Evolutionary conservation across 1,139 yeast genomes (phyloP).

Genomic region (Tardiomyces digboiensis): DNA sequence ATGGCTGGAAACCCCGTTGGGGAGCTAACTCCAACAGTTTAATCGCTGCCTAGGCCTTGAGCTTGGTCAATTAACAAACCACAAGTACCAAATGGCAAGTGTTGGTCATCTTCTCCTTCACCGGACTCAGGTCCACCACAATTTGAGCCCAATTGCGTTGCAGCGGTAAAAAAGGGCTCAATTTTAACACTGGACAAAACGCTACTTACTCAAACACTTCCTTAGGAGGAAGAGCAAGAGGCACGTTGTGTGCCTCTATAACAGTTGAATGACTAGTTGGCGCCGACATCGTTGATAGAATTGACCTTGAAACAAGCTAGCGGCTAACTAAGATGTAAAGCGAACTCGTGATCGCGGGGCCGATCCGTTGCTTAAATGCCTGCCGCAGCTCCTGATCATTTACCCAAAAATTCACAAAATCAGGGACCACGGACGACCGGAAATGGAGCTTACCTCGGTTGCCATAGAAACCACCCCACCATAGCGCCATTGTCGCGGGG

Average conservation of each 20-base stretch:
- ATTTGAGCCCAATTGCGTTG: neutral
- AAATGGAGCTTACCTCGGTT: neutral
- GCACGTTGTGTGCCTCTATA: neutral
- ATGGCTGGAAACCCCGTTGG: too few species aligned
- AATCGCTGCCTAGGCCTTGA: neutral
- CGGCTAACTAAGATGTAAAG: too few species aligned
- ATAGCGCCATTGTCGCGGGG: too few species aligned
- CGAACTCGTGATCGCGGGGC: neutral
- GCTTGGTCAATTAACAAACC: neutral
- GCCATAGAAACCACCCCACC: neutral
- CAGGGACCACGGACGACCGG: slow-evolving; percentile 1
- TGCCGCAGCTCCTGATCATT: neutral
- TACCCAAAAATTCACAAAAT: neutral
- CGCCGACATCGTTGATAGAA: too few species aligned
- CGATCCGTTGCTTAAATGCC: neutral
- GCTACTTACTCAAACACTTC: neutral
- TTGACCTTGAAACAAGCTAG: too few species aligned
- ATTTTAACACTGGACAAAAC: too few species aligned
- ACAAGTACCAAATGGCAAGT: too few species aligned
- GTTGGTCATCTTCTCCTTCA: too few species aligned
- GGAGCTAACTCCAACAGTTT: too few species aligned
- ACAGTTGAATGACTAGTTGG: neutral
- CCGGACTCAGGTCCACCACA: too few species aligned
- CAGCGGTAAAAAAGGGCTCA: neutral
- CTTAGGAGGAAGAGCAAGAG: neutral